These are phyloP conservation scores for Amanita jacksonii DNA, from an alignment of 768 basidiomycete species.

Conservation along the genomic window DNA sequence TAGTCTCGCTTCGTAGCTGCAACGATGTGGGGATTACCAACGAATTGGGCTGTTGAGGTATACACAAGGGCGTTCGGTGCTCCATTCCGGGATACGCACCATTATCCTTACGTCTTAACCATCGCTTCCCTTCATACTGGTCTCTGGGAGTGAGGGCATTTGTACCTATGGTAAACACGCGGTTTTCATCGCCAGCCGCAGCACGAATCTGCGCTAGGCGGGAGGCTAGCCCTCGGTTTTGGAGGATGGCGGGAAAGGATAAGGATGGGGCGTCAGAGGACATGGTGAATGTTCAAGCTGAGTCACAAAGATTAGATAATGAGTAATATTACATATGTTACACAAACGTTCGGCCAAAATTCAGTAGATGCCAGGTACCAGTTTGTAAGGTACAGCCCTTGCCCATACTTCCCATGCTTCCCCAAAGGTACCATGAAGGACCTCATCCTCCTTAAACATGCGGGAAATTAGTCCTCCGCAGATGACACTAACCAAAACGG, in stretches of 20 bases:
- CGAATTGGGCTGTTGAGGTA: conserved; percentile 48
- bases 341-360: neutral
- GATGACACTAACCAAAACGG: conserved; percentile 22
- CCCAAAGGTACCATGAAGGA: conserved; percentile 30
- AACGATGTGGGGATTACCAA: conserved; percentile 63
- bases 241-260: conserved; percentile 65
- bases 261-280: conserved; percentile 26
- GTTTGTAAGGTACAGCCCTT: conserved; percentile 32
- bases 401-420: conserved; percentile 36
- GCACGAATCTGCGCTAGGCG: conserved; percentile 44
- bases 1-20: conserved; percentile 53
- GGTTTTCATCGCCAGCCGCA: conserved; percentile 10
- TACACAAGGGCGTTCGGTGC: conserved; percentile 1
- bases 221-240: conserved; percentile 43
- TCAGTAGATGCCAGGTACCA: conserved; percentile 40
- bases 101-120: conserved; percentile 69
- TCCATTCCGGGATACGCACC: conserved; percentile 31
- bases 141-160: conserved; percentile 29
- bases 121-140: conserved; percentile 71
- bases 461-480: conserved; percentile 26
- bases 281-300: neutral
- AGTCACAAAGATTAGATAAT: neutral
- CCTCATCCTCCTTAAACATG: conserved; percentile 37
- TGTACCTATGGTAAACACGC: conserved; percentile 6
- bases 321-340: too few species aligned